Evolutionary conservation across 2,329 filamentous ascomycete genomes (phyloP), one percentile per base, ranked within the genome.

Genomic region (Dryadomyces quercus-mongolicae): DNA sequence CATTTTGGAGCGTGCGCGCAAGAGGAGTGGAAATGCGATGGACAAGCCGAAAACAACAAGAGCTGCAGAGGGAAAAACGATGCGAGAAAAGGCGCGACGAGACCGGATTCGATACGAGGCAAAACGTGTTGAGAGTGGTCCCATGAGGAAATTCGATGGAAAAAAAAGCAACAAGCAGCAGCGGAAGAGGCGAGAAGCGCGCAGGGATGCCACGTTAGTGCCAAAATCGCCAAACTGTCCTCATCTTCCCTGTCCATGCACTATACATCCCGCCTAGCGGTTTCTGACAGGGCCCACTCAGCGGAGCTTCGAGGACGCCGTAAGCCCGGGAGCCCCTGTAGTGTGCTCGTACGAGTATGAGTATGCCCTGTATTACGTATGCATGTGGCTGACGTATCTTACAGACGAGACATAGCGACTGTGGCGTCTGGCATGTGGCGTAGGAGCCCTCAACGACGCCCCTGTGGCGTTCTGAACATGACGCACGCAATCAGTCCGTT

Each of bases 1-100:
- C 57, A 59, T 57, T 40, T 40, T 18, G 34, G 31, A 12, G 22
- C 9, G 16, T 16, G 25, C 46, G 13, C 22, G 34, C n/a, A 21
- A 16, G 34, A 49, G 12, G 20, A 15, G 16, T 38, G 42, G 42
- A 9, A 9, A 44, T 44, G 36, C n/a, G 31, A 36, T 5, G 34
- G 18, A 51, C 22, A n/a, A 43, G 15, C 16, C 12, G 18, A 53
- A 53, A 44, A 36, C 21, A 44, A n/a, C 18, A 38, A 53, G 9
- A 42, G 34, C 2, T 9, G 18, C 25, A 31, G 45, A 49, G 16
- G 31, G 34, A 21, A n/a, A 16, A 21, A n/a, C 13, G 9, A 18
- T 18, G 36, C 13, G 44, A 20, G 34, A 49, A 22, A 22, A 34
- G 31, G 8, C 36, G 36, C 36, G 34, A 40, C 15, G n/a, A 53